These are phyloP conservation scores for Dacryopinax primogenitus DNA, from an alignment of 768 basidiomycete species.

Conservation along the genomic window DNA sequence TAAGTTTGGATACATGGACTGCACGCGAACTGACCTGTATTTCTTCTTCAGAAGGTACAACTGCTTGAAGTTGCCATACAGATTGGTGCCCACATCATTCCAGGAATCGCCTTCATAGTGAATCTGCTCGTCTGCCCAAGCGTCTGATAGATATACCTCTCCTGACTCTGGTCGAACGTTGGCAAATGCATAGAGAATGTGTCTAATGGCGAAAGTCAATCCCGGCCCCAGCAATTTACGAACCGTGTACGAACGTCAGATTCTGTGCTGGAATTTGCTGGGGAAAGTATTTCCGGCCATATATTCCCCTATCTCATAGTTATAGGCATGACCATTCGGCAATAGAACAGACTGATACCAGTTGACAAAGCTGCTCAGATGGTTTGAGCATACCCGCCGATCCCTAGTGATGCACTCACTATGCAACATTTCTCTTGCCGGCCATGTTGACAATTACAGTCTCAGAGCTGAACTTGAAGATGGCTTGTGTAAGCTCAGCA, in stretches of 20 bases:
- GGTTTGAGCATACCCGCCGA: not conserved
- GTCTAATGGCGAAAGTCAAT: conserved; percentile 32
- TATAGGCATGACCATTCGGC: not conserved
- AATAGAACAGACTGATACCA: not conserved
- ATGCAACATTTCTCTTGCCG: conserved; percentile 17
- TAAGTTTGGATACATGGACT: conserved; percentile 20
- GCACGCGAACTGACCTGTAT: conserved; percentile 63
- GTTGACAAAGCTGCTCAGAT: conserved; percentile 6
- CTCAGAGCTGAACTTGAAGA: not conserved
- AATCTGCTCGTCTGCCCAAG: conserved; percentile 94
- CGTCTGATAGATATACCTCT: conserved; percentile 76
- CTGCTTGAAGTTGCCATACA: conserved; percentile 92
- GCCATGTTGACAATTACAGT: not conserved
- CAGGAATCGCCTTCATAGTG: conserved; percentile 92
- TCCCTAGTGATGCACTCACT: conserved; percentile 11
- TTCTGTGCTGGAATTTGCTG: conserved; percentile 67
- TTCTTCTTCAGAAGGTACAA: conserved; percentile 82
- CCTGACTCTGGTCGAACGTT: conserved; percentile 73
- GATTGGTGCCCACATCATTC: conserved; percentile 80
- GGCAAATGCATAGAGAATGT: conserved; percentile 87
- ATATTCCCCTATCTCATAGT: conserved; percentile 57
- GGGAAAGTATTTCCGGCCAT: conserved; percentile 84
- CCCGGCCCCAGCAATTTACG: not conserved
- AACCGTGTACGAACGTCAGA: conserved; percentile 52
- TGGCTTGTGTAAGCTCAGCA: not conserved